A percentile compares a stretch with the other conserved stretches of the same genome.
Conservation (phyloP, 345 rosid species). For the Populus simonii region DNA sequence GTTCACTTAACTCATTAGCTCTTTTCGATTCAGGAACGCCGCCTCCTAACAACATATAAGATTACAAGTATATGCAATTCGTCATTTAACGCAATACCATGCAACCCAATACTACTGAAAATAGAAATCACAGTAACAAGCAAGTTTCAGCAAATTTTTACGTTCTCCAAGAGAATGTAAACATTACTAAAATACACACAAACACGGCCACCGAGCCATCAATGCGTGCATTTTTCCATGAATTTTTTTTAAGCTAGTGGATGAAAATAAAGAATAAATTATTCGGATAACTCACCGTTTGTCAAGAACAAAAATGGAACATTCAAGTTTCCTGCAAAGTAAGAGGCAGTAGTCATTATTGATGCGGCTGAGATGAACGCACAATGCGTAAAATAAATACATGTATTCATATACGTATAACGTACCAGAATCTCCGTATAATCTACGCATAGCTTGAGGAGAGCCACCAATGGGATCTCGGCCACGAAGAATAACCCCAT, state of each 20-base stretch:
- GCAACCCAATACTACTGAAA: background rate
- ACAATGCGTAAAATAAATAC: background rate
- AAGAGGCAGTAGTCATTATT: conserved; percentile 4
- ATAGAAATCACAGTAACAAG: background rate
- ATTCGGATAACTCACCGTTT: conserved; percentile 35
- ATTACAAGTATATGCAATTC: background rate
- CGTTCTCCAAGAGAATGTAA: background rate
- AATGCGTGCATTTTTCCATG: background rate
- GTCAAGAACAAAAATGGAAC: conserved; percentile 49
- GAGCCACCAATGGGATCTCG: conserved; percentile 45
- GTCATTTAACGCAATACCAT: background rate
- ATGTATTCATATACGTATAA: background rate
- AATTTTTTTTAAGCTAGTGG: background rate
- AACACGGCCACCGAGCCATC: background rate
- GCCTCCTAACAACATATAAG: conserved; percentile 36
- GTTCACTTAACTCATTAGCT: conserved; percentile 39
- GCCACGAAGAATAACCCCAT: conserved; percentile 50
- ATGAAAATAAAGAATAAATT: background rate
- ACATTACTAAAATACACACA: background rate
- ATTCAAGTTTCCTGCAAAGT: conserved; percentile 35
- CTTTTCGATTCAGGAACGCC: conserved; percentile 45
- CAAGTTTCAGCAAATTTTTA: background rate
- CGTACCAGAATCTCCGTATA: conserved; percentile 34
- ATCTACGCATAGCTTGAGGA: conserved; percentile 37
- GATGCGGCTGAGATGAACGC: background rate